Base-by-base conservation (phyloP, 2,329 filamentous ascomycete genomes). In the Camptophora hylomeconis region DNA sequence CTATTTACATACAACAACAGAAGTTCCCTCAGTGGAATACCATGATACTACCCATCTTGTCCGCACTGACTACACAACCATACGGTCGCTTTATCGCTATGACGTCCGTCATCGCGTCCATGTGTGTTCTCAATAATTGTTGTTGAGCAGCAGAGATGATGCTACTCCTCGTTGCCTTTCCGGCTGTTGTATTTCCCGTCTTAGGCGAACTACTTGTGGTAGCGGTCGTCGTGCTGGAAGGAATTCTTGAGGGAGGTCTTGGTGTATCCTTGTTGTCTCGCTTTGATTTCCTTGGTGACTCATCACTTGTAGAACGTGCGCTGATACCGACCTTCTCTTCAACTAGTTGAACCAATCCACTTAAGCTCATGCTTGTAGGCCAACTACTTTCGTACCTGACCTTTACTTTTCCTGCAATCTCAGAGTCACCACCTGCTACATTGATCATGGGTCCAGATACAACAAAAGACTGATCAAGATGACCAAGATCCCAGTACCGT, bases 111-210 rank as follows among this genome's bases (percentile, higher is more conserved):
- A 98, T 75, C 3, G 75, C 75, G 56, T 98, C 89, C 45, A 94
- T 54, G 56, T 98, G 89, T 34, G 78, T 82, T 50, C 75, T 79
- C 33, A 95, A 58, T 42, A 98, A 53, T 54, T 83, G 74, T 52
- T 92, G 82, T 51, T 94, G 86, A 56, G 92, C 80, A 40, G 80
- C 61, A 37, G 79, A 86, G 38, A 94, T 89, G 16, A 94, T 77
- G 8, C 83, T 87, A 37, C 78, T 79, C 40, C 83, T 69, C 2
- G 80, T 69, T 24, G 75, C 69, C 42, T 63, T 64, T 17, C 40
- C 44, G 8, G 30, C 26, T 19, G 20, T 20, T 25, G 29, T 18
- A 26, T 17, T 32, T 13, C 24, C 17, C n/a, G 15, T 36, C 17
- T 35, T 42, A 11, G 36, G 23, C 14, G 23, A 20, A 12, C 19